phyloP scores from a whole-genome alignment of 164 flowering plant genomes.

The Magnolia officinalis region DNA sequence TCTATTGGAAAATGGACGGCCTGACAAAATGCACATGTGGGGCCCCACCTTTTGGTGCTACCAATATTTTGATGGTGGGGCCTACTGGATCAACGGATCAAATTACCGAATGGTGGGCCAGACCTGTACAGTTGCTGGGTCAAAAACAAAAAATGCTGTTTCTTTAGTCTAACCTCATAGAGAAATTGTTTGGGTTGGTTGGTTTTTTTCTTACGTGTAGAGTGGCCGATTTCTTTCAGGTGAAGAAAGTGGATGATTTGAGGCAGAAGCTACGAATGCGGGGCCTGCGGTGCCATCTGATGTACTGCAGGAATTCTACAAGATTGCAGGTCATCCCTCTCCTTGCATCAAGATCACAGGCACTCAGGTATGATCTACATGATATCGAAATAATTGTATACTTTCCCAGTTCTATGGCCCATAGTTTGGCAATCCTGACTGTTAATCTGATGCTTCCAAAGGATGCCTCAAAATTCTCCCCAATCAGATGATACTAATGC shows the following conservation, averaged over 20 bases:
- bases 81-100: neutral
- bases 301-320: conserved; percentile 88
- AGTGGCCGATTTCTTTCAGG: conserved; percentile 38
- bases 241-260: conserved; percentile 70
- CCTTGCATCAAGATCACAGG: conserved; percentile 91
- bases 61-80: neutral
- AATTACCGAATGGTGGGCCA: neutral
- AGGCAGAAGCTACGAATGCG: conserved; percentile 93
- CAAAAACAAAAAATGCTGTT: too few species aligned
- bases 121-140: neutral
- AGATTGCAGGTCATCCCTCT: conserved; percentile 83
- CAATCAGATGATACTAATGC: too few species aligned
- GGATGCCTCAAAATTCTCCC: too few species aligned
- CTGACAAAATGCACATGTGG: neutral
- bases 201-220: conserved; percentile 3
- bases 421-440: too few species aligned
- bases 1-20: neutral
- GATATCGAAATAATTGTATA: too few species aligned
- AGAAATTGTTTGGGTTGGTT: neutral
- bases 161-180: too few species aligned
- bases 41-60: neutral
- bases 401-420: neutral
- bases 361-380: conserved; percentile 59
- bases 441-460: too few species aligned
- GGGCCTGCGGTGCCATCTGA: conserved; percentile 89